phyloP scores from a whole-genome alignment of 345 rosid genomes.

The Anacardium occidentale region DNA sequence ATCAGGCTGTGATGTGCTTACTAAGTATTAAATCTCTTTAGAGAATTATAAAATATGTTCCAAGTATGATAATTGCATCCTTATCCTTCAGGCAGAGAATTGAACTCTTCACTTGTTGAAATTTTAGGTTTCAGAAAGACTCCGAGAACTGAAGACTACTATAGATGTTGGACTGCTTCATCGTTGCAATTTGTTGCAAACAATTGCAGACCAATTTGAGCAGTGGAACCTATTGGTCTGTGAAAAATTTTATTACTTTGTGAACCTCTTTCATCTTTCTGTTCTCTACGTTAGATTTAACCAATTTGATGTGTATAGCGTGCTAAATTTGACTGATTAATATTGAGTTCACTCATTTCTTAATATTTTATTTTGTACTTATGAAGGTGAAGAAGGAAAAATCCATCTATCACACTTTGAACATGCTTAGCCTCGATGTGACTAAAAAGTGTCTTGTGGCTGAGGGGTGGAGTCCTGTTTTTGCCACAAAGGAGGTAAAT shows the following conservation, averaged over 20 bases:
- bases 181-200: conserved; percentile 60
- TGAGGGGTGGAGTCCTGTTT: conserved; percentile 96
- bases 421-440: conserved; percentile 97
- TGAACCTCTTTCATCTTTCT: conserved; percentile 4
- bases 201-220: conserved; percentile 73
- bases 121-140: conserved; percentile 68
- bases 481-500: conserved; percentile 77
- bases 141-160: conserved; percentile 74
- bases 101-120: conserved; percentile 11
- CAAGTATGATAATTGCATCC: conserved; percentile 7
- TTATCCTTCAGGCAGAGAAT: background rate
- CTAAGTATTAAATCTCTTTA: conserved; percentile 6
- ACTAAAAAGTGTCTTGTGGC: conserved; percentile 92
- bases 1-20: background rate
- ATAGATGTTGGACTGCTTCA: conserved; percentile 66
- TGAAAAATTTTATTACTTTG: conserved; percentile 8
- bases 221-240: conserved; percentile 80
- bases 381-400: conserved; percentile 89
- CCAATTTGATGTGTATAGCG: background rate
- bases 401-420: conserved; percentile 80
- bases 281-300: background rate
- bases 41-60: conserved; percentile 1
- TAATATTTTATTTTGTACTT: conserved; percentile 16
- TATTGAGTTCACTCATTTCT: conserved; percentile 4
- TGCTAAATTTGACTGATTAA: conserved; percentile 11